Evolutionary conservation across 2,329 filamentous ascomycete genomes (phyloP), one percentile per base, ranked within the genome.

Genomic region (Aureobasidium sp.): DNA sequence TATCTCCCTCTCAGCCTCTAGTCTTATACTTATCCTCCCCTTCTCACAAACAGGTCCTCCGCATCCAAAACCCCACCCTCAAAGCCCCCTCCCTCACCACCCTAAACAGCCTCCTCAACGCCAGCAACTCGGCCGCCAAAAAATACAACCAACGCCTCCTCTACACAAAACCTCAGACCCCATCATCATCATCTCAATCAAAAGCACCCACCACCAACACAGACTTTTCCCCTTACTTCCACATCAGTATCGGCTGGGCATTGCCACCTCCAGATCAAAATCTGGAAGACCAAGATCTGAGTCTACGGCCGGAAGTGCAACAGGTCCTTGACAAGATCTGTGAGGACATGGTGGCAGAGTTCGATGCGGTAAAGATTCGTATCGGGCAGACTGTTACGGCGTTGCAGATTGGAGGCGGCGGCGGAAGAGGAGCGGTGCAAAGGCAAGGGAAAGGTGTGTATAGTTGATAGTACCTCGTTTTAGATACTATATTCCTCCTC

Each of bases 241-340:
- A 98, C 68, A 73, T 97, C 56, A 95, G 90, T 40, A 81, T 98
- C 53, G 93, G 85, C 0, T 97, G 91, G 93, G 85, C 80, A 1
- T 75, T 91, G 57, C 68, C 74, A 19, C 32, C 30, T 8, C 22
- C 39, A 24, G 50, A 50, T 8, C 34, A 22, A 7, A 27, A 53
- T 2, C 24, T 55, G 17, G 41, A 41, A 32, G 49, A 47, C 11
- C 27, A 53, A 6, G 30, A 37, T 55, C 19, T 52, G 53, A 3
- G 21, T 41, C 2, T 32, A 29, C n/a, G n/a, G 56, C 50, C 55
- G 10, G 63, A 65, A 50, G 32, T 38, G 17, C 21, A 55, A 16
- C 27, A 56, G 21, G 27, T 49, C 37, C 27, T 62, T 25, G 41
- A 53, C 6, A 44, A 55, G 10, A 44, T 62, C 3, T 45, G 41